Percentiles rank a stretch among this genome's conserved stretches.
Conservation (phyloP, 2,329 filamentous ascomycete species). For the Botrytis fabae region DNA sequence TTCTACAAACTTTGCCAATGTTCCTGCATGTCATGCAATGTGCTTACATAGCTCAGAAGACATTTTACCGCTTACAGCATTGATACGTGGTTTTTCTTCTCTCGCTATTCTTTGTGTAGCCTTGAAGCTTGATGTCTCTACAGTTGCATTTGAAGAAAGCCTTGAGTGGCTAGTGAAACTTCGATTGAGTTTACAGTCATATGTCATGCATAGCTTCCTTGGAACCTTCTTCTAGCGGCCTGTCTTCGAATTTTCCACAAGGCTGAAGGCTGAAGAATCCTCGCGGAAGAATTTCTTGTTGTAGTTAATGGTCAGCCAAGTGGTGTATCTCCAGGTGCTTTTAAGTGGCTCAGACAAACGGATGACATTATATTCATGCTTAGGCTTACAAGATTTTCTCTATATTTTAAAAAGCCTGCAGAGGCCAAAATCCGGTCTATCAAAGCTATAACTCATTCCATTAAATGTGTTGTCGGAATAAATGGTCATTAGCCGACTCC, state of each 20-base stretch:
- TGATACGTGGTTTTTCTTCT: not conserved
- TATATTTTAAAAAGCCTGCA: not conserved
- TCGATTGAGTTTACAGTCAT: not conserved
- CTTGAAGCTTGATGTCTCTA: not conserved
- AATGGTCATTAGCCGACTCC: not conserved
- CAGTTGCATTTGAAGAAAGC: not conserved
- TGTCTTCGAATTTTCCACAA: not conserved
- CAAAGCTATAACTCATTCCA: not conserved
- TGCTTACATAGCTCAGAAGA: conserved; percentile 1
- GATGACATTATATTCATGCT: not conserved
- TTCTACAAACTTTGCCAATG: not conserved
- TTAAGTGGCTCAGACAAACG: not conserved
- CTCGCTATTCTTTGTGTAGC: not conserved
- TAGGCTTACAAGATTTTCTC: not conserved
- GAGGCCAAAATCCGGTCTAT: not conserved
- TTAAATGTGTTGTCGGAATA: not conserved
- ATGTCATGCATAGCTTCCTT: conserved; percentile 6
- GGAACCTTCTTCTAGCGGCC: not conserved
- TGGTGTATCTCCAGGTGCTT: not conserved
- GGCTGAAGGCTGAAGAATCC: conserved; percentile 6
- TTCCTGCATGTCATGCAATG: conserved; percentile 16
- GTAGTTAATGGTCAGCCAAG: not conserved
- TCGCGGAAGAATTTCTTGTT: not conserved
- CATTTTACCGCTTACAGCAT: not conserved
- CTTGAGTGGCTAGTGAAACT: not conserved